Evolutionary conservation across 768 basidiomycete genomes (phyloP).

Genomic region (Kwoniella botswanensis): DNA sequence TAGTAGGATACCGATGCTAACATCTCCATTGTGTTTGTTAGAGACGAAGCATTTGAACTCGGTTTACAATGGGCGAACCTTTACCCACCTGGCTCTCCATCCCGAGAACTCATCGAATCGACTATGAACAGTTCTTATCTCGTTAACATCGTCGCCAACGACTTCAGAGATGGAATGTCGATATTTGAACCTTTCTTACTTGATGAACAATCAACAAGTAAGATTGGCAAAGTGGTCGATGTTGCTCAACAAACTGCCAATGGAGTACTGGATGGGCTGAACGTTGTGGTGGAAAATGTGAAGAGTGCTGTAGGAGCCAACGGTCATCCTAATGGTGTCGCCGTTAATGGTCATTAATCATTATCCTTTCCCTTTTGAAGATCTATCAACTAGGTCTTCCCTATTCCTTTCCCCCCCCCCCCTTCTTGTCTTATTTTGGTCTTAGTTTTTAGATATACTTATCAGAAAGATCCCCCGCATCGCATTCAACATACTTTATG

Average conservation of each 20-base stretch:
- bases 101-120: conserved; percentile 74
- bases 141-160: conserved; percentile 95
- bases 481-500: conserved; percentile 15
- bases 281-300: conserved; percentile 29
- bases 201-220: conserved; percentile 25
- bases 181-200: conserved; percentile 81
- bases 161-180: conserved; percentile 80
- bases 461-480: conserved; percentile 14
- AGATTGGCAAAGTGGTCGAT: conserved; percentile 17
- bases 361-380: background rate
- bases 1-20: conserved; percentile 4
- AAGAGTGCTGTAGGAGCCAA: conserved; percentile 18
- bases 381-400: conserved; percentile 33
- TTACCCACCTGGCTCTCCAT: conserved; percentile 76
- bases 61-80: conserved; percentile 88
- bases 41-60: conserved; percentile 92
- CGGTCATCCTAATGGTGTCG: conserved; percentile 18
- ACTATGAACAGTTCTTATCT: conserved; percentile 82
- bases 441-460: background rate
- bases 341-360: conserved; percentile 32
- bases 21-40: background rate
- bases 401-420: conserved; percentile 6
- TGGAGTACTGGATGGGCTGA: conserved; percentile 30
- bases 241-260: conserved; percentile 16
- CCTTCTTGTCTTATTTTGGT: background rate